phyloP scores from a whole-genome alignment of 495 filamentous ascomycete genomes.

The Penicillium paxilli region DNA sequence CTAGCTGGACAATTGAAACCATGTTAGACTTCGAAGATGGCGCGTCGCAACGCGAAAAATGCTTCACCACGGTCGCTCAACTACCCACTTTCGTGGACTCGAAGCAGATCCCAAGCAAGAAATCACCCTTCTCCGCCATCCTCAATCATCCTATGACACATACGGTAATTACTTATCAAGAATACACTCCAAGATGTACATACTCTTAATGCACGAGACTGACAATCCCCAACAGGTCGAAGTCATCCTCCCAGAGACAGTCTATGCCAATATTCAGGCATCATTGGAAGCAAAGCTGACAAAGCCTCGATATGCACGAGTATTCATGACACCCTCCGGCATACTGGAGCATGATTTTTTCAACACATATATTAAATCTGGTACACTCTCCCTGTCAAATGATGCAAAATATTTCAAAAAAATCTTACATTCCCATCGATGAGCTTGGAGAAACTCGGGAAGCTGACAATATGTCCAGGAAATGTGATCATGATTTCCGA shows the following conservation, averaged over 20 bases:
- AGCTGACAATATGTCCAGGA: conserved; percentile 48
- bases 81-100: conserved; percentile 66
- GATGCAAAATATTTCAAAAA: no score
- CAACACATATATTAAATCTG: conserved; percentile 80
- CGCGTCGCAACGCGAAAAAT: conserved; percentile 65
- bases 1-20: background rate
- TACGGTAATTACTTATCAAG: conserved; percentile 63
- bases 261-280: conserved; percentile 56
- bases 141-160: conserved; percentile 71
- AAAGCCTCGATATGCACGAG: conserved; percentile 58
- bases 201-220: conserved; percentile 2
- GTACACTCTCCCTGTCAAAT: conserved; percentile 47
- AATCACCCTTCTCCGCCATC: conserved; percentile 72
- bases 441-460: background rate
- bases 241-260: conserved; percentile 69
- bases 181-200: background rate
- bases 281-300: conserved; percentile 48
- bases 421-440: no score
- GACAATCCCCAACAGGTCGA: conserved; percentile 57
- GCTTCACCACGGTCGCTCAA: conserved; percentile 65
- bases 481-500: conserved; percentile 91
- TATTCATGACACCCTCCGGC: conserved; percentile 72
- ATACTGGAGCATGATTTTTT: conserved; percentile 80
- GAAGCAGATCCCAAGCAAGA: conserved; percentile 68
- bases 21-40: conserved; percentile 62